Evolutionary conservation across 495 filamentous ascomycete genomes (phyloP).

Genomic region (Penicillium odoratum): DNA sequence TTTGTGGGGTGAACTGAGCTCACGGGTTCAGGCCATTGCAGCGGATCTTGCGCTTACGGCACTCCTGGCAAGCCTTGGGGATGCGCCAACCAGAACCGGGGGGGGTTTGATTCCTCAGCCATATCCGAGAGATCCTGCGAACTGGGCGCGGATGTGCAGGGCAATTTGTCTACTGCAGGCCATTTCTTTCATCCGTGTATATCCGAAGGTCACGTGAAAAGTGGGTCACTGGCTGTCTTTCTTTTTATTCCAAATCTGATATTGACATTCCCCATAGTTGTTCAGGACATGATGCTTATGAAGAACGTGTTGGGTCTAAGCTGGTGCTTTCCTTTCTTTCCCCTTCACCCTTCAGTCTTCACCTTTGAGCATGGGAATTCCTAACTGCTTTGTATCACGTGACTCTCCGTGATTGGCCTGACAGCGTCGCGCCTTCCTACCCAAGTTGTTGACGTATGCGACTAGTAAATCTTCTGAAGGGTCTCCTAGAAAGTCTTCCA

Average conservation of each 20-base stretch:
- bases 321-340: too few relatives aligned
- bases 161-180: constrained; percentile 10
- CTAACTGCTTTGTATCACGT: neutral
- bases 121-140: neutral
- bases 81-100: constrained; percentile 36
- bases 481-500: neutral
- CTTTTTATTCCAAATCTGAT: neutral
- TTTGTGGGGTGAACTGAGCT: constrained; percentile 4
- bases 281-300: too few relatives aligned
- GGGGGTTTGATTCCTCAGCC: constrained; percentile 19
- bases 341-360: too few relatives aligned
- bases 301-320: too few relatives aligned
- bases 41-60: constrained; percentile 46
- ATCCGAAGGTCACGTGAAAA: constrained; percentile 24
- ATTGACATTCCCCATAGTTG: too few relatives aligned
- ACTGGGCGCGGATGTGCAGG: constrained; percentile 1
- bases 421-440: neutral
- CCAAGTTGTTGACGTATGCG: neutral
- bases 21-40: constrained; percentile 43
- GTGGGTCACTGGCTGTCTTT: neutral
- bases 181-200: constrained; percentile 21
- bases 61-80: constrained; percentile 47
- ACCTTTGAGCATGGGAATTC: too few relatives aligned
- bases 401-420: neutral
- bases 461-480: neutral